Conservation (phyloP, 2,329 filamentous ascomycete genomes). For the Fusarium agapanthi region DNA sequence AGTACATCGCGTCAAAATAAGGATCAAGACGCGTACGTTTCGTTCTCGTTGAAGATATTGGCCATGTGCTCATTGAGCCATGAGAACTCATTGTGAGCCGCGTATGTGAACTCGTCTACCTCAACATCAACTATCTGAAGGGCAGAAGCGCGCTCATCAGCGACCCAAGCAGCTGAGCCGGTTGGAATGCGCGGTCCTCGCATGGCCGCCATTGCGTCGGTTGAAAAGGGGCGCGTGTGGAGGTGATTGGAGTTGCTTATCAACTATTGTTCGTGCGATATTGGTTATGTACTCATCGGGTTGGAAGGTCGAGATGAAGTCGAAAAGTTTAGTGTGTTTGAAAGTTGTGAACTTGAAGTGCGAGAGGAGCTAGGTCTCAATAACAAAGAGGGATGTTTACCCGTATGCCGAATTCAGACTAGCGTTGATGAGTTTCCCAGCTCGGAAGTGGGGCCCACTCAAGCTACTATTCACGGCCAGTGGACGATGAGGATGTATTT, state of each 20-base stretch:
- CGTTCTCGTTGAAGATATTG: constrained; percentile 86
- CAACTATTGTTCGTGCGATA: constrained; percentile 26
- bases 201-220: constrained; percentile 54
- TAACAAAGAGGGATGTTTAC: constrained; percentile 34
- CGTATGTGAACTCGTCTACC: constrained; percentile 91
- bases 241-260: constrained; percentile 4
- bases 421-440: constrained; percentile 8
- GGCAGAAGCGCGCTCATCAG: constrained; percentile 82
- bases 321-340: constrained; percentile 25
- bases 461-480: constrained; percentile 21
- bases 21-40: constrained; percentile 68
- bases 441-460: constrained; percentile 17
- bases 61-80: constrained; percentile 99
- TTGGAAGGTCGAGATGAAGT: constrained; percentile 9
- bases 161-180: constrained; percentile 86
- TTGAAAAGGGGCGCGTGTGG: constrained; percentile 13
- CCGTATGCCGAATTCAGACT: background rate
- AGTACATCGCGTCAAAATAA: constrained; percentile 14
- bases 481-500: constrained; percentile 32
- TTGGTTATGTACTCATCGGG: constrained; percentile 39
- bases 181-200: constrained; percentile 71
- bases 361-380: constrained; percentile 28
- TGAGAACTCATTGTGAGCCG: constrained; percentile 91
- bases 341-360: constrained; percentile 31
- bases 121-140: constrained; percentile 80